Conservation (phyloP, 2,329 filamentous ascomycete species). For the Phialophora chinensis region DNA sequence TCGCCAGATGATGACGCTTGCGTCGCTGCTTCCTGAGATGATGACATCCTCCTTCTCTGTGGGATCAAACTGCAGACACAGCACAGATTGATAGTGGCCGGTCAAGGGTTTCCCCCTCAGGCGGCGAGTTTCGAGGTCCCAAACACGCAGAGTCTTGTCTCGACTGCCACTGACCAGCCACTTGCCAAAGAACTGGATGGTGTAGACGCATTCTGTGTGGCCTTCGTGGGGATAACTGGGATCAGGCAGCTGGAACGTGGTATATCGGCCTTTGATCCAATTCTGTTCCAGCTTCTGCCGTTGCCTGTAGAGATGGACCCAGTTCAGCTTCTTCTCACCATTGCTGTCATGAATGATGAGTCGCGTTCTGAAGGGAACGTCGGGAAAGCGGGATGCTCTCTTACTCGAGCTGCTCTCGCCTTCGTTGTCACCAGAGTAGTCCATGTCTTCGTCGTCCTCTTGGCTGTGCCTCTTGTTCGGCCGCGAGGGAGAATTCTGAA, state of each 20-base stretch:
- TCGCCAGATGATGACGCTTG: conserved; percentile 85
- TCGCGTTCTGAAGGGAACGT: conserved; percentile 42
- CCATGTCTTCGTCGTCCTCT: conserved; percentile 38
- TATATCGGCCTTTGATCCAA: conserved; percentile 82
- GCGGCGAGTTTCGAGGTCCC: conserved; percentile 82
- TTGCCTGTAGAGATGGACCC: conserved; percentile 92
- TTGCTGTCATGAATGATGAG: conserved; percentile 45
- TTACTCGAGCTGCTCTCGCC: conserved; percentile 13
- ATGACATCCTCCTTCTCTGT: conserved; percentile 86
- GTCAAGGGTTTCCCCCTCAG: conserved; percentile 74
- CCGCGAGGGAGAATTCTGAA: conserved; percentile 35
- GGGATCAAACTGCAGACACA: conserved; percentile 94
- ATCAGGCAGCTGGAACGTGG: conserved; percentile 89
- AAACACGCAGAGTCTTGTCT: conserved; percentile 85
- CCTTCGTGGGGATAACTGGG: conserved; percentile 79
- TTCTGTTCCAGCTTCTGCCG: conserved; percentile 84
- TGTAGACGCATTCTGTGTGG: conserved; percentile 92
- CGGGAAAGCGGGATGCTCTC: conserved; percentile 3
- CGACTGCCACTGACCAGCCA: conserved; percentile 93
- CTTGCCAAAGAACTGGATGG: conserved; percentile 83
- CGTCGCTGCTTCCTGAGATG: conserved; percentile 94
- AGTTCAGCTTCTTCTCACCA: conserved; percentile 70
- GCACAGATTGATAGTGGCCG: conserved; percentile 83
- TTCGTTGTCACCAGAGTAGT: conserved; percentile 23
- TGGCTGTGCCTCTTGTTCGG: conserved; percentile 37